Evolutionary conservation across 2,329 filamentous ascomycete genomes (phyloP).

Genomic region (Colletotrichum destructivum): DNA sequence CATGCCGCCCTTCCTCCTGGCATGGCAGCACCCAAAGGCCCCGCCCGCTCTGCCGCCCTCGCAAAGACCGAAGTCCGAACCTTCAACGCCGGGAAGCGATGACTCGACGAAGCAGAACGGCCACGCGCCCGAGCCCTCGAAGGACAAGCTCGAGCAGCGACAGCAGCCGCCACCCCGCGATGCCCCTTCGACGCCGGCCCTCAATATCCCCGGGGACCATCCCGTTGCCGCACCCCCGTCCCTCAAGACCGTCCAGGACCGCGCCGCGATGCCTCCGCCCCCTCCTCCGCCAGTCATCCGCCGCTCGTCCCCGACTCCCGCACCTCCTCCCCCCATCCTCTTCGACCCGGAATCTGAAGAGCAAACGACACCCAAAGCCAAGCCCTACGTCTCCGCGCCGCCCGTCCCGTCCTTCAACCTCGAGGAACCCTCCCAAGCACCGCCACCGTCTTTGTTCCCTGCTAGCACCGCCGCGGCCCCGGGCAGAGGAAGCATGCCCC

Average conservation of each 20-base stretch:
- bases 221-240: constrained; percentile 4
- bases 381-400: constrained; percentile 47
- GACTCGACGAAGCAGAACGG: neutral
- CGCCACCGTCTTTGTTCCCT: constrained; percentile 43
- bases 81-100: constrained; percentile 30
- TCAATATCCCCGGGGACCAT: constrained; percentile 23
- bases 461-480: constrained; percentile 43
- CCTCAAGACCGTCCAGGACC: constrained; percentile 45
- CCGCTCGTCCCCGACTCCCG: constrained; percentile 28
- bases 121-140: neutral
- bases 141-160: neutral
- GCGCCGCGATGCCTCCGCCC: constrained; percentile 56
- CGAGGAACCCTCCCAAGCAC: constrained; percentile 39
- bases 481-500: constrained; percentile 40
- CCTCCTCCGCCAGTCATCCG: constrained; percentile 44
- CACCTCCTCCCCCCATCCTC: neutral
- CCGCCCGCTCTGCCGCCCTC: constrained; percentile 7
- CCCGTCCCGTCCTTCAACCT: constrained; percentile 64
- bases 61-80: constrained; percentile 17
- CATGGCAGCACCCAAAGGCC: constrained; percentile 22
- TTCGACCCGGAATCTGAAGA: constrained; percentile 53
- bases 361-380: constrained; percentile 69
- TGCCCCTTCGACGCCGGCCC: constrained; percentile 29
- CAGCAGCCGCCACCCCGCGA: constrained; percentile 22
- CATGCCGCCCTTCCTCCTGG: constrained; percentile 57